Evolutionary conservation across 257 asterid species (phyloP).

Genomic region (Mitragyna speciosa): DNA sequence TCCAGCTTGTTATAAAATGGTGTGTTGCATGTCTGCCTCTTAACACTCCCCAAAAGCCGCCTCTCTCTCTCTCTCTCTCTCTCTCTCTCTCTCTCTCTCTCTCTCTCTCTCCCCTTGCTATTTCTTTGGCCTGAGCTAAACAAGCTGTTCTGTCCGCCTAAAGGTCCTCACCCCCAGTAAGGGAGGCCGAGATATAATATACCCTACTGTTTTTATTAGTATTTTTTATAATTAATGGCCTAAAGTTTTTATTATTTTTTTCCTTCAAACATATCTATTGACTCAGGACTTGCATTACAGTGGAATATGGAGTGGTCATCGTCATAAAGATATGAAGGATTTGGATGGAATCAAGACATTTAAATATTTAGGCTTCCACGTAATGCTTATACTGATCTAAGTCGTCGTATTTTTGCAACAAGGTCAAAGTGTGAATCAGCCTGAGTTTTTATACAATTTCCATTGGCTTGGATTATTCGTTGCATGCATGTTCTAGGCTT

Average conservation of each 20-base stretch:
- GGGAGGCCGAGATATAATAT: neutral
- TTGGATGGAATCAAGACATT: neutral
- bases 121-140: conserved; percentile 13
- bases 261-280: neutral
- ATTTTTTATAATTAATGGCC: neutral
- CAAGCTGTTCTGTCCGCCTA: conserved; percentile 48
- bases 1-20: no score
- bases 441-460: neutral
- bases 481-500: no score
- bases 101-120: neutral
- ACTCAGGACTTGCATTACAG: neutral
- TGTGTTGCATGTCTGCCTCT: conserved; percentile 34
- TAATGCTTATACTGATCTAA: conserved; percentile 19
- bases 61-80: no score
- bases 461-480: neutral
- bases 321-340: neutral
- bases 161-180: conserved; percentile 39
- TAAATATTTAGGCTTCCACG: conserved; percentile 18
- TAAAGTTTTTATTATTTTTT: neutral
- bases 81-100: no score
- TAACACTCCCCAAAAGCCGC: conserved; percentile 52
- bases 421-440: conserved; percentile 4
- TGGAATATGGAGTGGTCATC: neutral
- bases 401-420: neutral
- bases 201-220: neutral